Percentiles rank a stretch among this genome's conserved stretches.
Evolutionary conservation across 2,329 filamentous ascomycete genomes (phyloP).

Genomic region (Exophiala sideris): DNA sequence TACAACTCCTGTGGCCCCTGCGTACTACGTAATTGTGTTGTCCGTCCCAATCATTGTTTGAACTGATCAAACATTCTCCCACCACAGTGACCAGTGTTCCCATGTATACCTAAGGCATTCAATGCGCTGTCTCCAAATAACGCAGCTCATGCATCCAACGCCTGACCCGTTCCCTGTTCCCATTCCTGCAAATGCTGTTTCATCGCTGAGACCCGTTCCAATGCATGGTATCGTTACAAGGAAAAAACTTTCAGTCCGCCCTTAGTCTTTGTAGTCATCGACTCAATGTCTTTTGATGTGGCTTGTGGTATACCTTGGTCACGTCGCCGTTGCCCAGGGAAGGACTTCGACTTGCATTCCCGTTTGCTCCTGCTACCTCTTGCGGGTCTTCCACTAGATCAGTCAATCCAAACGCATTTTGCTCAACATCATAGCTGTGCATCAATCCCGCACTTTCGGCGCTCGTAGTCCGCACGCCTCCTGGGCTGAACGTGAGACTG

Average conservation of each 20-base stretch:
- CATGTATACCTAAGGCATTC: no score
- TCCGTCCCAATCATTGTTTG: background rate
- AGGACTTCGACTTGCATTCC: conserved; percentile 16
- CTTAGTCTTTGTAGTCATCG: conserved; percentile 12
- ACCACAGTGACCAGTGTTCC: background rate
- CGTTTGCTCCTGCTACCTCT: conserved; percentile 10
- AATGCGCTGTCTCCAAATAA: background rate
- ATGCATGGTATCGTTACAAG: conserved; percentile 30
- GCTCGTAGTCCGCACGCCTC: conserved; percentile 56
- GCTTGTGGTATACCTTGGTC: conserved; percentile 22
- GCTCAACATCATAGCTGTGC: conserved; percentile 83
- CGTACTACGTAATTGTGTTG: background rate
- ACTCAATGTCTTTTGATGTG: conserved; percentile 22
- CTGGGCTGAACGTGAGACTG: conserved; percentile 45
- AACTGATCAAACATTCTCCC: background rate
- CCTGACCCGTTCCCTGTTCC: background rate
- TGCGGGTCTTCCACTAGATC: conserved; percentile 69
- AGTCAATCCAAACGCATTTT: conserved; percentile 69
- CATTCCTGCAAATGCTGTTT: conserved; percentile 17
- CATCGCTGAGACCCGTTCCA: conserved; percentile 23
- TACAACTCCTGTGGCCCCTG: background rate
- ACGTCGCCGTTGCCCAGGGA: conserved; percentile 8
- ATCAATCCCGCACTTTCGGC: conserved; percentile 70
- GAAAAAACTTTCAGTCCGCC: background rate
- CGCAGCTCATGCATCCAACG: background rate